A percentile compares a stretch with the other conserved stretches of the same genome.
Conservation (phyloP, 2,329 filamentous ascomycete species). For the Amphichorda felina region DNA sequence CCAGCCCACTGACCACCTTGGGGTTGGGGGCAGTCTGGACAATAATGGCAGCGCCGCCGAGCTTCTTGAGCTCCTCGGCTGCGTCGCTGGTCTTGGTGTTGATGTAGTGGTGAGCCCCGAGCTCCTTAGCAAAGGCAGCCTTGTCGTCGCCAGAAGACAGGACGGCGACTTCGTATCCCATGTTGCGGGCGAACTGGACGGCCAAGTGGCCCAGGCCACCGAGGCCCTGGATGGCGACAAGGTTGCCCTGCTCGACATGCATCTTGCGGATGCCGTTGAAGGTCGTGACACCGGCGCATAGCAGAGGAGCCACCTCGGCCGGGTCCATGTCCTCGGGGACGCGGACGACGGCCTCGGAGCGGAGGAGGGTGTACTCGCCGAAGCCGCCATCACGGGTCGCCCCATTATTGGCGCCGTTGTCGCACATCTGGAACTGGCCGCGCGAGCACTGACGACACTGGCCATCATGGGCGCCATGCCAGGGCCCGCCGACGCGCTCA, state of each 20-base stretch:
- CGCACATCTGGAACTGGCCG: slow-evolving; percentile 57
- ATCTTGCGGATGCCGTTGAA: slow-evolving; percentile 48
- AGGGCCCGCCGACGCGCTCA: slow-evolving; percentile 48
- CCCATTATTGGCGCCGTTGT: slow-evolving; percentile 51
- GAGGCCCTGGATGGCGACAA: slow-evolving; percentile 53
- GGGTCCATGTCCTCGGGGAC: slow-evolving; percentile 41
- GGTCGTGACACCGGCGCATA: slow-evolving; percentile 55
- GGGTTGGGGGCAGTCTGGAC: slow-evolving; percentile 52
- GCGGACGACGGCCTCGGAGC: slow-evolving; percentile 46
- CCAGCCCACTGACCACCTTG: slow-evolving; percentile 37
- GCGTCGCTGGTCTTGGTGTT: slow-evolving; percentile 40
- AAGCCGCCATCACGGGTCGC: slow-evolving; percentile 56
- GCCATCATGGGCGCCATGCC: slow-evolving; percentile 41
- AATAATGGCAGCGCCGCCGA: slow-evolving; percentile 51
- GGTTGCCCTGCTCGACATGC: slow-evolving; percentile 35
- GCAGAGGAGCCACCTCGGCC: slow-evolving; percentile 42
- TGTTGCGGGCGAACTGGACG: slow-evolving; percentile 62
- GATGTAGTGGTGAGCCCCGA: slow-evolving; percentile 32
- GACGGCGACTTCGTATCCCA: slow-evolving; percentile 64
- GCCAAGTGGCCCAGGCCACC: slow-evolving; percentile 69
- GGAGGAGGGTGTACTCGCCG: slow-evolving; percentile 49
- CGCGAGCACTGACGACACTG: slow-evolving; percentile 51
- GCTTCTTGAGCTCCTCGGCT: slow-evolving; percentile 32
- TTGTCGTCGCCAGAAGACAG: slow-evolving; percentile 57
- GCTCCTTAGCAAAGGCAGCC: slow-evolving; percentile 47